These are phyloP conservation scores for Hypericum androsaemum DNA, from an alignment of 345 rosid genomes.

Conservation along the genomic window DNA sequence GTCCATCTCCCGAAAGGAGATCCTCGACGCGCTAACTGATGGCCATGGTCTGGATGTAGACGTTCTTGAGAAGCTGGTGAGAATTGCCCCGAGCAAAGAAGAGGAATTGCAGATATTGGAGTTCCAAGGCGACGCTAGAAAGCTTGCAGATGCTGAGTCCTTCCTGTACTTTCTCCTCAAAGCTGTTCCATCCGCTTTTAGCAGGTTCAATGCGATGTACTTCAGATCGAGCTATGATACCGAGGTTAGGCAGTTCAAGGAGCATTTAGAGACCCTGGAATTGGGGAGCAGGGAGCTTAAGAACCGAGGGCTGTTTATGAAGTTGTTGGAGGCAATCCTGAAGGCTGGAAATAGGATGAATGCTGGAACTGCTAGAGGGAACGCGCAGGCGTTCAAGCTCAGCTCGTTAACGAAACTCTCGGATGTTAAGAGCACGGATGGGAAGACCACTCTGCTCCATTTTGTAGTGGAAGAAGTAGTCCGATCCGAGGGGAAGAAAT, in stretches of 20 bases:
- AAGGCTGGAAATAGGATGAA: slow-evolving; percentile 96
- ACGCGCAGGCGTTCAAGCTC: slow-evolving; percentile 79
- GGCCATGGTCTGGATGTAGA: slow-evolving; percentile 54
- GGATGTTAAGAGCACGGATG: slow-evolving; percentile 73
- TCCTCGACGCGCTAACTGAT: slow-evolving; percentile 40
- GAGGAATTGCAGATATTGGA: slow-evolving; percentile 48
- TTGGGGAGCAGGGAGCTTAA: slow-evolving; percentile 63
- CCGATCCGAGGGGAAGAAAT: slow-evolving; percentile 69
- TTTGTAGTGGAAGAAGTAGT: slow-evolving; percentile 81
- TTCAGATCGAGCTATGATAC: slow-evolving; percentile 55
- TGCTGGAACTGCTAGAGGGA: slow-evolving; percentile 78
- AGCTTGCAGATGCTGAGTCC: slow-evolving; percentile 64
- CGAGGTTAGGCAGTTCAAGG: slow-evolving; percentile 41
- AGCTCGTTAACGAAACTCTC: slow-evolving; percentile 65
- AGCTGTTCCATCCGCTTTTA: slow-evolving; percentile 59
- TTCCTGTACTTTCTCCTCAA: slow-evolving; percentile 66
- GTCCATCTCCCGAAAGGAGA: slow-evolving; percentile 44
- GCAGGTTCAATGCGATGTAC: slow-evolving; percentile 47
- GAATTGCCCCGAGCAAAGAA: slow-evolving; percentile 58
- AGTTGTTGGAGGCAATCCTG: slow-evolving; percentile 81
- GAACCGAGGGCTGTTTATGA: slow-evolving; percentile 61
- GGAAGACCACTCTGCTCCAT: slow-evolving; percentile 71
- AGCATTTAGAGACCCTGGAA: slow-evolving; percentile 38
- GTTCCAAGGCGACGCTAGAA: slow-evolving; percentile 43
- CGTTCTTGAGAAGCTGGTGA: slow-evolving; percentile 57